Evolutionary conservation across 2,329 filamentous ascomycete genomes (phyloP).

Genomic region (Geoglossum cookeanum): DNA sequence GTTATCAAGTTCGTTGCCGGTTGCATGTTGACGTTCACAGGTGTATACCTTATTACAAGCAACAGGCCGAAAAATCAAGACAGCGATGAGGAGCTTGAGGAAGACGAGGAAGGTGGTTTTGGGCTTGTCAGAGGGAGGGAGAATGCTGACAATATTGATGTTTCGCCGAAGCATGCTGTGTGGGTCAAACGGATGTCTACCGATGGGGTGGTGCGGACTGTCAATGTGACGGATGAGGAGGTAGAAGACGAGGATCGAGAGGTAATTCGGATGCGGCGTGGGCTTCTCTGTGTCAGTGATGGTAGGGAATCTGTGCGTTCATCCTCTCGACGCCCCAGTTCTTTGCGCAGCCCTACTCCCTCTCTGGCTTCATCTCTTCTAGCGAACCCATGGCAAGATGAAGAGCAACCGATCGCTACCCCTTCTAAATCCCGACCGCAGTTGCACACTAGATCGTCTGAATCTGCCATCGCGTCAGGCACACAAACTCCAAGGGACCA

Average conservation of each 20-base stretch:
- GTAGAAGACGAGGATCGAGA: conserved; percentile 3
- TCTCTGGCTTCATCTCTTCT: conserved; percentile 11
- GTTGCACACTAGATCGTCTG: neutral
- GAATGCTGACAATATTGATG: conserved; percentile 14
- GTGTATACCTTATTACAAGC: conserved; percentile 93
- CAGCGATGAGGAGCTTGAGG: conserved; percentile 30
- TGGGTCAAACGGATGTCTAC: neutral
- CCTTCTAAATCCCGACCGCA: conserved; percentile 6
- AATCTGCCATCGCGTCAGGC: conserved; percentile 11
- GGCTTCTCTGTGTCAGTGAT: neutral
- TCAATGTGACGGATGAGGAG: neutral
- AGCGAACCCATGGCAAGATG: conserved; percentile 13
- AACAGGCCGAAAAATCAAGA: conserved; percentile 33
- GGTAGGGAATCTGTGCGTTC: neutral
- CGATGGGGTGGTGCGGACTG: neutral
- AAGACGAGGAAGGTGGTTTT: conserved; percentile 24
- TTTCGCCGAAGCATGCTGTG: neutral
- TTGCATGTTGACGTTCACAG: conserved; percentile 80
- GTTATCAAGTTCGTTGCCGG: conserved; percentile 76
- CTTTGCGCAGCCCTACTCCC: neutral
- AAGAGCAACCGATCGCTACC: neutral
- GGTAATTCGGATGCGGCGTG: neutral
- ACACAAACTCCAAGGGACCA: conserved; percentile 10
- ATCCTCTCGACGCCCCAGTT: neutral
- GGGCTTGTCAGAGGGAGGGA: conserved; percentile 22